phyloP scores from a whole-genome alignment of 2,329 filamentous ascomycete genomes.

The Hypomyces rosellus region DNA sequence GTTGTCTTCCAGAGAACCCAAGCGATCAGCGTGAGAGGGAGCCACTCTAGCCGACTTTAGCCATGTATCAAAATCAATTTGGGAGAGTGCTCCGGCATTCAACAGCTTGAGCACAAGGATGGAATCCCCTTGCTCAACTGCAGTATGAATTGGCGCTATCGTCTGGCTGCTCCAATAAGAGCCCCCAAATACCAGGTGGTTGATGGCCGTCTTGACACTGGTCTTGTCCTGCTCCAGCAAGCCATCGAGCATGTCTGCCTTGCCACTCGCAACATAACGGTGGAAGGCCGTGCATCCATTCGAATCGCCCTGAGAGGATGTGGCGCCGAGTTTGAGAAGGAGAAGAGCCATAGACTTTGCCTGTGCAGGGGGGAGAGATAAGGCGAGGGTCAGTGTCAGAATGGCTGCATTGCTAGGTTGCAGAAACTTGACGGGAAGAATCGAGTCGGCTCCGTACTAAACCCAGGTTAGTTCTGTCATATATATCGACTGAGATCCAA shows the following conservation, averaged over 20 bases:
- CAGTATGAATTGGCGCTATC: conserved; percentile 50
- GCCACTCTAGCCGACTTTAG: conserved; percentile 49
- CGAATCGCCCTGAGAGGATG: conserved; percentile 64
- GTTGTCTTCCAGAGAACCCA: conserved; percentile 41
- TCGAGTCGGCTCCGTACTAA: conserved; percentile 69
- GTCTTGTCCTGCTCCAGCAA: conserved; percentile 52
- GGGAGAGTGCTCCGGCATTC: conserved; percentile 52
- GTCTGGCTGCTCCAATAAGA: conserved; percentile 28
- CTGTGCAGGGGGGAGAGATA: conserved; percentile 56
- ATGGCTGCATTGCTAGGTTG: conserved; percentile 53
- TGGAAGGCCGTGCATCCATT: conserved; percentile 60
- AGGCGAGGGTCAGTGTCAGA: conserved; percentile 62
- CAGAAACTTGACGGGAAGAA: conserved; percentile 66
- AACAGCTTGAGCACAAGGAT: conserved; percentile 55
- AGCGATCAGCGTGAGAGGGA: conserved; percentile 25
- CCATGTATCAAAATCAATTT: conserved; percentile 59
- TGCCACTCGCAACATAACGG: conserved; percentile 50
- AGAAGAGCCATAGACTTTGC: conserved; percentile 58
- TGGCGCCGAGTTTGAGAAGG: conserved; percentile 65
- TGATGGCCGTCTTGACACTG: conserved; percentile 57
- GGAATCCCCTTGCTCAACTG: conserved; percentile 48
- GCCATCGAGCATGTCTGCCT: conserved; percentile 40
- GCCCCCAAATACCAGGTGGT: conserved; percentile 49
- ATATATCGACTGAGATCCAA: not conserved
- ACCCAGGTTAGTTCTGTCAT: conserved; percentile 16